Conservation (phyloP, 257 asterid genomes). For the Eustoma russellianum region DNA sequence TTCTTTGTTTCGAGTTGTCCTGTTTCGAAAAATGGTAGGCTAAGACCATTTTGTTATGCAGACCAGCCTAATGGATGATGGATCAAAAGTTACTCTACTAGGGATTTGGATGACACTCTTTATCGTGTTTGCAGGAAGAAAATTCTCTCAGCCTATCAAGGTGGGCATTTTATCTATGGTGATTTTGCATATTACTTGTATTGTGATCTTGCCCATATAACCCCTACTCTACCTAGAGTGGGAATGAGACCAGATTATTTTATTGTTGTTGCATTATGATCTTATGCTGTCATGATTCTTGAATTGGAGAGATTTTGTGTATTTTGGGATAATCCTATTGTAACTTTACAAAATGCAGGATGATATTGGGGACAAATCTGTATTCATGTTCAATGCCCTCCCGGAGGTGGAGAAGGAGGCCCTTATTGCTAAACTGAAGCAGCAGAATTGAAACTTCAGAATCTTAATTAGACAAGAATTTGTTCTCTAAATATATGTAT, state of each 20-base stretch:
- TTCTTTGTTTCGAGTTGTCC: background rate
- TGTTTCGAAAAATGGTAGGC: background rate
- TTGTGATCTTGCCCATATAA: too few species aligned
- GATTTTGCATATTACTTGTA: background rate
- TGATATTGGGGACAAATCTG: conserved; percentile 91
- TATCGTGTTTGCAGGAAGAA: conserved; percentile 79
- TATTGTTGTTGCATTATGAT: too few species aligned
- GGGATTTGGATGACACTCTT: conserved; percentile 82
- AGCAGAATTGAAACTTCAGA: conserved; percentile 23
- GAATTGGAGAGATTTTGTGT: background rate
- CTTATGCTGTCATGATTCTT: background rate
- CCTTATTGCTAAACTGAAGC: conserved; percentile 39
- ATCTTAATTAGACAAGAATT: conserved; percentile 16
- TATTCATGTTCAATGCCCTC: conserved; percentile 70
- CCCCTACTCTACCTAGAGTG: too few species aligned
- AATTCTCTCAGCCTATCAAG: conserved; percentile 88
- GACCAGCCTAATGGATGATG: conserved; percentile 84
- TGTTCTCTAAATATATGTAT: background rate
- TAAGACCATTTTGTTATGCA: conserved; percentile 11
- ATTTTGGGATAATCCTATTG: background rate
- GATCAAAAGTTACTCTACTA: conserved; percentile 47
- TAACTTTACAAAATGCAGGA: conserved; percentile 34
- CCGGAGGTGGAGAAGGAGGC: conserved; percentile 54
- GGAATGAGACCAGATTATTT: too few species aligned
- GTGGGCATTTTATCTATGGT: conserved; percentile 18